Base-by-base conservation (phyloP, 805 yeast genomes). In the Yamadazyma phyllophila region DNA sequence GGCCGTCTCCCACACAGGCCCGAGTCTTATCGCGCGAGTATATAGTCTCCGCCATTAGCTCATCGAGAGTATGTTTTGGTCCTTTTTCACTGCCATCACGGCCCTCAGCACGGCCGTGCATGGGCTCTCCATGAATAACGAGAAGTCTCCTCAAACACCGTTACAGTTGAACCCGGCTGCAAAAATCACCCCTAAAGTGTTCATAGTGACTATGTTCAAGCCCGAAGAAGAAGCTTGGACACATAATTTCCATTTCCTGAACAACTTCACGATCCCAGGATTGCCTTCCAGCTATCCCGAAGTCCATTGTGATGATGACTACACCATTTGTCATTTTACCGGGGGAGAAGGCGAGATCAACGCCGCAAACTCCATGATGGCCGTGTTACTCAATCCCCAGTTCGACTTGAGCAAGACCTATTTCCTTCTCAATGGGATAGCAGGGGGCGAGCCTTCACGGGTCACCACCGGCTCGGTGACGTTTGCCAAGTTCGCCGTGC, bases 291-390 rank as follows among this genome's bases (percentile, higher is more conserved):
- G 74, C 29, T 81, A 73, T 67, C 84, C 85, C 29, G 56, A 69
- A 15, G 67, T 82, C 41, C 79, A 76, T 66, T 82, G 87, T 63
- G 74, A 74, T 46, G 55, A 66, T 30, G 69, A 79, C 65, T 51
- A 36, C 32, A 76, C 71, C 7, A 60, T 82, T 26, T 82, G 86
- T 69, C 81, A 80, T 57, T 57, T 81, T 44, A 79, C 84, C 37
- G 78, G 83, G n/a, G 88, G 88, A 44, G 87, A 81, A 64, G 83
- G 82, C 51, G 86, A 82, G 59, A 74, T 80, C 52, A 82, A 82
- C 55, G 87, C 87, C 32, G 86, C 87, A 12, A 51, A 81, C 20
- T 69, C 85, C 17, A 58, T 81, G 47, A 71, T 77, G 35, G 82
- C 87, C 6, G 62, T 82, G 51, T 60, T 76, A 9, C 66, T 80